Evolutionary conservation across 208 protist species (phyloP), one percentile per base, ranked within the genome.

Genomic region (Tetramitus jugosus): DNA sequence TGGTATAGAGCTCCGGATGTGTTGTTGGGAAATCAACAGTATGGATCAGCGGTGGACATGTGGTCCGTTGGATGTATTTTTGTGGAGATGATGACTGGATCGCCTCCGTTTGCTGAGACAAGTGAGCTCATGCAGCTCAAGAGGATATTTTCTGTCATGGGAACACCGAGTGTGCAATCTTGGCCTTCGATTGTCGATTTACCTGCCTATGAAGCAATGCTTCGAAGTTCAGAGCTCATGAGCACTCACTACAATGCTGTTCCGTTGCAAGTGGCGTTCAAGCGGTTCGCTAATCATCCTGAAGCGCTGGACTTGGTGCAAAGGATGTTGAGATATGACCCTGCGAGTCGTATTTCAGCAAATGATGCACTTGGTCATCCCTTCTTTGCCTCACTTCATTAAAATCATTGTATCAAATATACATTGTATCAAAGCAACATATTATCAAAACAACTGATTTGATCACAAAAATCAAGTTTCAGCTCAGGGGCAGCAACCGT

Each of bases 1-100:
- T 97, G 94, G 94, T 97, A 97, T 79, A 89, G 92, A 42, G 81
- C 92, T 33, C 94, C 94, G 35, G 94, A 97, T 60, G 87, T 97
- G 60, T 83, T 96, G 71, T 86, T 96, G 26, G 92, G 93, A 56
- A 85, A 83, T 17, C 86, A 87, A 35, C 79, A 91, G 42, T 97
- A 97, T 81, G 90, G 91, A 8, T 85, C 89, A 42, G 61, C 87
- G 49, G 88, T 96, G 4, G 93, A 96, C 72, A 90, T 96, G 77
- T 93, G 91, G 91, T 87, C 83, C 2, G 61, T 94, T 17, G 90
- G 90, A 3, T 94, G 91, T 68, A 94, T 94, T 60, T 65, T 94
- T 20, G 91, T 81, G 0, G 89, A 94, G 56, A 26, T 92, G 0
- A 72, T 78, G 40, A 74, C 76, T n/a, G 82, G 88, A 0, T 82